Evolutionary conservation across 805 yeast species (phyloP), one percentile per base, ranked within the genome.

Genomic region (Candida silvicultrix): DNA sequence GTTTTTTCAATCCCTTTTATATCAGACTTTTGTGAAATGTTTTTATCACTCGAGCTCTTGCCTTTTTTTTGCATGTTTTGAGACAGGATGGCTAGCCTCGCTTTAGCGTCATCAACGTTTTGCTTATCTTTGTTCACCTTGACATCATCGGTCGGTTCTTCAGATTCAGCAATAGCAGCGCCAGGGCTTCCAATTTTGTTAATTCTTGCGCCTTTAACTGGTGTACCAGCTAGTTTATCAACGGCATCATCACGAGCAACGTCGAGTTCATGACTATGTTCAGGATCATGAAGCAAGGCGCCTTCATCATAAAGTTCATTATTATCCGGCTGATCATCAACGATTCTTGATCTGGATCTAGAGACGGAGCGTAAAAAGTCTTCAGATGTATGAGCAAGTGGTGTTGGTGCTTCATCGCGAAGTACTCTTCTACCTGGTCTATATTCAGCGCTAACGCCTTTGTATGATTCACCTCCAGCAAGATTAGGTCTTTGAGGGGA

Each of bases 391-490:
- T 64, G 67, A 4, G 65, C 57, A 35, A 66, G 45, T 2, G 49
- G 19, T 6, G 46, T 46, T 2, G 50, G n/a, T 5, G 44, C 28
- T 35, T 34, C 65, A 25, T 61, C 69, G 36, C 60, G 57, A 20
- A 45, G 45, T 2, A 53, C 34, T 20, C 42, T 47, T 53, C 62
- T 55, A 28, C 61, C 60, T 2, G 53, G 43, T 48, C 59, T 51
- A 19, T 40, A 71, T 41, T 72, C 75, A 15, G 64, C 63, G 42
- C 72, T 69, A 11, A 80, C 77, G 55, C 77, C 75, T 55, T 82
- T 85, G 59, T 84, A 84, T 1, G 89, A 80, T 51, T 83, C 90
- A 34, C 92, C 94, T 49, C 85, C 71, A 2, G 92, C 90, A 55
- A 85, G 69, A 63, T 83, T 87, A 1, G 89, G 89, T 46, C 59